Percentiles rank a stretch among this genome's conserved stretches.
These are phyloP conservation scores for Murraya koenigii DNA, from an alignment of 345 rosid genomes.

Conservation along the genomic window DNA sequence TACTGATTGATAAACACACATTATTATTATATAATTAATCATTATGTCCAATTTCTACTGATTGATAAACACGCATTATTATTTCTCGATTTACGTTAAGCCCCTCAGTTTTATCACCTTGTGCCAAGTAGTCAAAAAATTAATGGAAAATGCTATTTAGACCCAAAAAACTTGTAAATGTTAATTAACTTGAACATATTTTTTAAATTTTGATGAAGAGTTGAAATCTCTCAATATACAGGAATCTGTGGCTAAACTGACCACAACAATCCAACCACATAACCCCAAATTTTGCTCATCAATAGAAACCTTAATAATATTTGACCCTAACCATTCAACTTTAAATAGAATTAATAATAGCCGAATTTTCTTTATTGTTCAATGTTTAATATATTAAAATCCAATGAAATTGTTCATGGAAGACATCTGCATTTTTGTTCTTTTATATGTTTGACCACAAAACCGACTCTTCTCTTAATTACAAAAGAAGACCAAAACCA, in stretches of 20 bases:
- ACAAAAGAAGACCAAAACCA: not conserved
- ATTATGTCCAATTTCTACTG: not conserved
- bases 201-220: not conserved
- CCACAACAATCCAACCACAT: not conserved
- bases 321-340: constrained; percentile 3
- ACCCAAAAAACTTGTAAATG: not conserved
- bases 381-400: not conserved
- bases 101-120: not conserved
- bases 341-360: not conserved
- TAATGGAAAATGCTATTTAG: no score
- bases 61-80: not conserved
- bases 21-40: not conserved
- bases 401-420: not conserved
- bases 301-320: not conserved
- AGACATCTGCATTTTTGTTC: not conserved
- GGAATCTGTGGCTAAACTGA: not conserved
- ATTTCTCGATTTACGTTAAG: not conserved
- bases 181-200: not conserved
- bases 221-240: not conserved
- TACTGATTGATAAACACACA: not conserved
- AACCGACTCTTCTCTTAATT: not conserved
- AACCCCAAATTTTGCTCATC: not conserved
- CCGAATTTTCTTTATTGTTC: not conserved
- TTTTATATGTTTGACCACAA: not conserved
- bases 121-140: not conserved